These are phyloP conservation scores for Sclerotinia borealis DNA, from an alignment of 2,329 filamentous ascomycete species.

Conservation along the genomic window DNA sequence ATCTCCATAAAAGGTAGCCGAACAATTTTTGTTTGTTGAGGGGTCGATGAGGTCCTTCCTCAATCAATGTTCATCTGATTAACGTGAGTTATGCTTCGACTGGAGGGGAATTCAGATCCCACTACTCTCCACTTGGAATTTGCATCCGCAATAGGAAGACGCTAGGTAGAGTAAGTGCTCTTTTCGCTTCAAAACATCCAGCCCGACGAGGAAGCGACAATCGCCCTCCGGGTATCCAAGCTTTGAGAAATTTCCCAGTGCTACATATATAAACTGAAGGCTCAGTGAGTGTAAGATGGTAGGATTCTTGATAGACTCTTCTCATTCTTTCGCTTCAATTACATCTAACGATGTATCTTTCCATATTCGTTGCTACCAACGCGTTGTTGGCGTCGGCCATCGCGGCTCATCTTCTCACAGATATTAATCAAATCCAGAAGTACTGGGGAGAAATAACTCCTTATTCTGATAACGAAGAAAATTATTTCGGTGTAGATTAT, in stretches of 20 bases:
- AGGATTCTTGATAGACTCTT: background rate
- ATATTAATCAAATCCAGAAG: conserved; percentile 29
- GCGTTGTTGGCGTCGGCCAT: background rate
- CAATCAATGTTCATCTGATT: background rate
- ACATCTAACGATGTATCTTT: background rate
- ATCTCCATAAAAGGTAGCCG: background rate
- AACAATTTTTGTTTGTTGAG: background rate
- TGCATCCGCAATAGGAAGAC: background rate
- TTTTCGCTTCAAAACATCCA: background rate
- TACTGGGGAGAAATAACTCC: conserved; percentile 43
- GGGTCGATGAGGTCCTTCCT: background rate
- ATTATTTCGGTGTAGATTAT: conserved; percentile 42
- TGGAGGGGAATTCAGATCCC: background rate
- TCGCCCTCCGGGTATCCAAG: background rate
- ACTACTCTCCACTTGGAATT: background rate
- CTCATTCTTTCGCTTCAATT: background rate
- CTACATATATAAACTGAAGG: background rate
- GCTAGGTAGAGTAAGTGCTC: background rate
- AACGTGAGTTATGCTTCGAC: background rate
- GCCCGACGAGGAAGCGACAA: background rate
- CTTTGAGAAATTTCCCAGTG: background rate
- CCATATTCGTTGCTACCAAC: background rate
- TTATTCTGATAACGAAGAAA: conserved; percentile 41
- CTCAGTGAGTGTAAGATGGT: background rate
- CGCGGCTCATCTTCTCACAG: conserved; percentile 24